Evolutionary conservation across 2,329 filamentous ascomycete genomes (phyloP), one percentile per base, ranked within the genome.

Genomic region (Raffaelea arxii): DNA sequence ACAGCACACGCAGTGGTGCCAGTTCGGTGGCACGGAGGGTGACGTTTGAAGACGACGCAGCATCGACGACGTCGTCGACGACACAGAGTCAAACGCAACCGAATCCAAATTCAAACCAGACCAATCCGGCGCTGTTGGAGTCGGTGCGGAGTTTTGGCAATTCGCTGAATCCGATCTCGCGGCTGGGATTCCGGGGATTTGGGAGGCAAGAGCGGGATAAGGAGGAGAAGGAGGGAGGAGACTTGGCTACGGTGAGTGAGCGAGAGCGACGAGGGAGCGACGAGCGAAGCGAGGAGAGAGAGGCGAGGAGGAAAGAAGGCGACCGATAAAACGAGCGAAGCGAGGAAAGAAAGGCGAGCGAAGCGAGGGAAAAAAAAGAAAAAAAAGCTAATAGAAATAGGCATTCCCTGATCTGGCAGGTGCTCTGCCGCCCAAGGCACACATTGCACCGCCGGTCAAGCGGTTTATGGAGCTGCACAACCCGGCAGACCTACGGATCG

Each of bases 121-220:
- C 7, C 46, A 77, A 75, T 50, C 81, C 82, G 3, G 81, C 84
- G 25, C 64, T 81, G 12, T 77, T 94, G 2, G 87, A 94, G 52
- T 87, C 86, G 12, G 82, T 94, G 69, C 80, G 86, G 46, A 91
- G 77, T 59, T 74, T 94, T 50, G 82, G 87, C 32, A 92, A 77
- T 60, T 82, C 83, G 1, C 69, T 94, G 27, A 94, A 94, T 56
- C 88, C 88, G 3, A 82, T 94, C 61, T 86, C 81, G 39, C 78
- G 87, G 44, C 77, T 94, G 44, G 76, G 77, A 47, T 83, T 94
- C 54, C 79, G 84, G 47, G 82, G 81, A 1, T 91, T 94, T 56
- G 85, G 86, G 1, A 71, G 83, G 44, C 64, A 69, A 21, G 63
- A 69, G 19, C 64, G 69, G 18, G 59, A 65, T 53, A 64, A 44